Base-by-base conservation (phyloP, 2,329 filamentous ascomycete genomes). In the Colletotrichum sp. region DNA sequence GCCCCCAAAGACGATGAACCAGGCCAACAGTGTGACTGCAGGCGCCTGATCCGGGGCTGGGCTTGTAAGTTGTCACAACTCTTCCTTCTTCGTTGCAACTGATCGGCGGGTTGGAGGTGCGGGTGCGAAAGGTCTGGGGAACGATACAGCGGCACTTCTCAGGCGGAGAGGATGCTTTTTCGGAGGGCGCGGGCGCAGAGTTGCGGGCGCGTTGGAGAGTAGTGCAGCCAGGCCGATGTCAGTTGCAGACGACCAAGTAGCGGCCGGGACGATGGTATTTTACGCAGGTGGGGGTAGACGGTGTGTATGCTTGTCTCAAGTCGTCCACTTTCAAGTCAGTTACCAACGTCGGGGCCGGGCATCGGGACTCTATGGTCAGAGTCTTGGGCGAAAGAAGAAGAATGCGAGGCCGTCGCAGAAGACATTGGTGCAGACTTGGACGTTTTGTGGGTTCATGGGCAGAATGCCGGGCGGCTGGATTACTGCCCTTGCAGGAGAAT, bases 101-200 rank as follows among this genome's bases (percentile, higher is more conserved):
- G 62, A 58, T 64, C 43, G 26, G 56, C 58, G 56, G 56, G 13
- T 60, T 15, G 34, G 64, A 64, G 62, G 43, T 34, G 62, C 32
- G 73, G 56, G 26, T 36, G 48, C 28, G 70, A 32, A 58, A 61
- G 38, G 34, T 62, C 67, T 26, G 67, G 55, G 38, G 66, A 43
- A 68, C 48, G n/a, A 24, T 26, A 12, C 24, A 18, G 21, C 70
- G 38, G 66, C 56, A 70, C 55, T 60, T 55, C 30, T 30, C 34
- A 36, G 34, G 24, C 15, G 55, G 26, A 28, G 66, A 21, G 43
- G 8, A 61, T n/a, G 30, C 58, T 61, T 62, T 71, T 62, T 48
- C 70, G 64, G 73, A 70, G 28, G 24, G 60, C 71, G 71, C 65
- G 73, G 73, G 65, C 65, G 73, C 60, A 76, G 32, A 69, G 15